Conservation (phyloP, 108 stramenopile genomes). For the Mediolabrus comicus region DNA sequence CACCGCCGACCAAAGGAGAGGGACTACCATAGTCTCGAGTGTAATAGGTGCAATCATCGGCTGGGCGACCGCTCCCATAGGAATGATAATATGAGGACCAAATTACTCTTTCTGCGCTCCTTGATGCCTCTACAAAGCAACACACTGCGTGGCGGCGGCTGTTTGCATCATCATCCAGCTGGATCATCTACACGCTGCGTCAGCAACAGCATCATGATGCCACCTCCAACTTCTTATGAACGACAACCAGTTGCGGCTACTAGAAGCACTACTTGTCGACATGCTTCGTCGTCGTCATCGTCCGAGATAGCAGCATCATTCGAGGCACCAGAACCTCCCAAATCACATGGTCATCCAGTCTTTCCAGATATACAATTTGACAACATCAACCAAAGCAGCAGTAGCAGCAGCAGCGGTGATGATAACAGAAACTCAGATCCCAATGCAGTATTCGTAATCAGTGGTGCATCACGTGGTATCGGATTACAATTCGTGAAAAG, state of each 20-base stretch:
- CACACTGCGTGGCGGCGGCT: background rate
- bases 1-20: too few relatives aligned
- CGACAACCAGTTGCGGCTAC: too few relatives aligned
- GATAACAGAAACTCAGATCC: conserved; percentile 57
- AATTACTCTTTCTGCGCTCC: background rate
- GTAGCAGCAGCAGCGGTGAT: background rate
- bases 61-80: too few relatives aligned
- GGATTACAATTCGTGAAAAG: conserved; percentile 64
- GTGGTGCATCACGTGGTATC: conserved; percentile 76
- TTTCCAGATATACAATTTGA: conserved; percentile 55
- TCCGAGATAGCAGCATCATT: conserved; percentile 31
- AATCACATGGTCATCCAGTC: conserved; percentile 52
- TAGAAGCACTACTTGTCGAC: too few relatives aligned
- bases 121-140: background rate
- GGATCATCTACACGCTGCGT: background rate
- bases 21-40: too few relatives aligned
- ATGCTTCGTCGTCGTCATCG: background rate
- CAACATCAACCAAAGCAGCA: too few relatives aligned
- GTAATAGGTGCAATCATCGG: too few relatives aligned
- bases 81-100: background rate
- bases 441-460: conserved; percentile 78
- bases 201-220: background rate
- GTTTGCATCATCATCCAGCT: background rate
- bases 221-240: too few relatives aligned
- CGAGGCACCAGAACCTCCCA: conserved; percentile 53